Percentiles rank a stretch among this genome's conserved stretches.
phyloP scores from a whole-genome alignment of 1,139 yeast genomes.

The Debaryomyces fabryi region DNA sequence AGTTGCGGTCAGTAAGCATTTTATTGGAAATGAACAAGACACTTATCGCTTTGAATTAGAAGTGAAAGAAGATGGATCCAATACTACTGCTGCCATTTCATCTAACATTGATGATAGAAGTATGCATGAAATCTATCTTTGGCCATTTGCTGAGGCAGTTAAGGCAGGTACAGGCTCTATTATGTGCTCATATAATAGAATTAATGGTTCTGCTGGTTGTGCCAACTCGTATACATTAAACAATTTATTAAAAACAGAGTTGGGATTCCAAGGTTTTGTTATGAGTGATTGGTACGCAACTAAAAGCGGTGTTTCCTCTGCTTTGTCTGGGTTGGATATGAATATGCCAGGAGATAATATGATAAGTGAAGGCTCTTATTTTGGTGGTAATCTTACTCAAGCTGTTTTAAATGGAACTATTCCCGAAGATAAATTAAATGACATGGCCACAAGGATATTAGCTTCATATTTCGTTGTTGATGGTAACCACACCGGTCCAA shows the following conservation, averaged over 20 bases:
- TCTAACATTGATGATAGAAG: slow-evolving; percentile 7
- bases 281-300: slow-evolving; percentile 8
- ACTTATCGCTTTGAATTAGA: slow-evolving; percentile 10
- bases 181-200: slow-evolving; percentile 6
- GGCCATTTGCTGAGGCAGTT: slow-evolving; percentile 9
- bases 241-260: slow-evolving; percentile 5
- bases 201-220: slow-evolving; percentile 4
- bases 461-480: slow-evolving; percentile 35
- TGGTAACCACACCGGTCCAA: slow-evolving; percentile 8
- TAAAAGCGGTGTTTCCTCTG: slow-evolving; percentile 5
- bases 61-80: slow-evolving; percentile 1
- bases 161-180: slow-evolving; percentile 8
- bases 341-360: slow-evolving; percentile 5
- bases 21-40: slow-evolving; percentile 8
- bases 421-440: slow-evolving; percentile 47
- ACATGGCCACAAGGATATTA: slow-evolving; percentile 55
- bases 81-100: slow-evolving; percentile 1
- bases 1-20: slow-evolving; percentile 5
- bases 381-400: slow-evolving; percentile 5
- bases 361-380: slow-evolving; percentile 1
- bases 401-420: slow-evolving; percentile 23
- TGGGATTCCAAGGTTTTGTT: slow-evolving; percentile 10
- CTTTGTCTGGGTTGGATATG: slow-evolving; percentile 7
- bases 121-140: slow-evolving; percentile 8
- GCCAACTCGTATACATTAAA: slow-evolving; percentile 5